Base-by-base conservation (phyloP, 345 rosid genomes). In the Pugionium cornutum region DNA sequence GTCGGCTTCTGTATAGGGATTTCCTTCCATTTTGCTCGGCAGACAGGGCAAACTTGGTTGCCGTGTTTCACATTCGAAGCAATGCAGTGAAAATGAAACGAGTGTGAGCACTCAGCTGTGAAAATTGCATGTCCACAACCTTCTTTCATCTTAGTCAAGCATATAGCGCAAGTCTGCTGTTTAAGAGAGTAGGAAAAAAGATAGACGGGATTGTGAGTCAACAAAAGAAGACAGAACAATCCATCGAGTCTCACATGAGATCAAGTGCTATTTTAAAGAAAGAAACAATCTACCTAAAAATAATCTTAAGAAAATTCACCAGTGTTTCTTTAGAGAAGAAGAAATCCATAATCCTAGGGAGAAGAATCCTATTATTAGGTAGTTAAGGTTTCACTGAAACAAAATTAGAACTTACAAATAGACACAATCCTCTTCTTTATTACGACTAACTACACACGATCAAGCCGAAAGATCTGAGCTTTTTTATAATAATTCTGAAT, bases 51-150 rank as follows among this genome's bases (percentile, higher is more conserved):
- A 43, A 81, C 80, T 73, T 81, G 89, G 81, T 88, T 86, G 7
- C 91, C 86, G 27, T 86, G 82, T 76, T 84, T 80, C 57, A 83
- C 92, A 55, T 83, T 88, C 3, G 92, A 86, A 75, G 89, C 83
- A 50, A 90, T 84, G 78, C 97, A 90, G 54, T 86, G 84, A 81
- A 90, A 88, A 72, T 90, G 95, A 78, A 90, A 90, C 43, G 95
- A 81, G 67, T 90, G 95, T 0, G 91, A 83, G 72, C 95, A 90
- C 59, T 90, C 95, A 1, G 97, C 95, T 3, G 90, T 90, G 75
- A 90, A 90, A 60, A 90, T 82, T 9, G 95, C 97, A 9, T 83
- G 97, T 9, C 92, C 92, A 1, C 62, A 80, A 29, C 92, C 92
- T 79, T 83, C 84, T 64, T 86, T 84, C 77, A 90, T 86, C 79